These are phyloP conservation scores for Colletotrichum tropicicola DNA, from an alignment of 2,329 filamentous ascomycete genomes.

Conservation along the genomic window DNA sequence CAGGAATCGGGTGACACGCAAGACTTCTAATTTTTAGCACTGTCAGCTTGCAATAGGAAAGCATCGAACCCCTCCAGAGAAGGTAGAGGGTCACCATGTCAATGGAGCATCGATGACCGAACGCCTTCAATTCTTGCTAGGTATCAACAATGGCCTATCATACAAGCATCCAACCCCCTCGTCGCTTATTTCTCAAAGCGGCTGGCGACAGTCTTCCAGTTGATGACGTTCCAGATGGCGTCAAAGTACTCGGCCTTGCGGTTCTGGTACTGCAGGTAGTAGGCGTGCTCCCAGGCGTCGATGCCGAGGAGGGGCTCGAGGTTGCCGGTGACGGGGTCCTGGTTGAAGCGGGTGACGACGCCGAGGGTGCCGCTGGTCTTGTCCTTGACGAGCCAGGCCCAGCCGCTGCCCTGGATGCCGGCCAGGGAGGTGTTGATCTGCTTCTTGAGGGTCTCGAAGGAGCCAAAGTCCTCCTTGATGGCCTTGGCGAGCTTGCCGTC, in stretches of 20 bases:
- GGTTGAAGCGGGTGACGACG: slow-evolving; percentile 81
- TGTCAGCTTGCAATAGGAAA: no score
- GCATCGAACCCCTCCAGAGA: no score
- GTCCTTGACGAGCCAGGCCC: slow-evolving; percentile 88
- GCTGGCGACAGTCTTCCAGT: slow-evolving; percentile 91
- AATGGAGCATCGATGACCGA: no score
- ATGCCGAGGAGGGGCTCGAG: slow-evolving; percentile 86
- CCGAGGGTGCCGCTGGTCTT: slow-evolving; percentile 68
- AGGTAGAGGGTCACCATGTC: no score
- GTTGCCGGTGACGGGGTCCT: slow-evolving; percentile 87
- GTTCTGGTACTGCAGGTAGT: slow-evolving; percentile 97
- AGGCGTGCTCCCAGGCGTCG: slow-evolving; percentile 96
- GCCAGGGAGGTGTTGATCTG: slow-evolving; percentile 75
- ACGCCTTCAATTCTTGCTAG: slow-evolving; percentile 10
- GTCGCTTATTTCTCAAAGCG: slow-evolving; percentile 66
- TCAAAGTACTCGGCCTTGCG: slow-evolving; percentile 96
- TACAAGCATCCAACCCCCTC: background rate
- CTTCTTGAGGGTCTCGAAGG: slow-evolving; percentile 69
- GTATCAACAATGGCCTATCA: slow-evolving; percentile 24
- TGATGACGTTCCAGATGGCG: slow-evolving; percentile 93
- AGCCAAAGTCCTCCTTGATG: slow-evolving; percentile 75
- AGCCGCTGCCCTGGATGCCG: slow-evolving; percentile 85
- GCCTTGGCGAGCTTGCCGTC: slow-evolving; percentile 68
- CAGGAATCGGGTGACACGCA: no score
- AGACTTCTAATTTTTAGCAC: no score